Evolutionary conservation across 169 alveolate genomes (phyloP).

Genomic region (Cryptosporidium ubiquitum): DNA sequence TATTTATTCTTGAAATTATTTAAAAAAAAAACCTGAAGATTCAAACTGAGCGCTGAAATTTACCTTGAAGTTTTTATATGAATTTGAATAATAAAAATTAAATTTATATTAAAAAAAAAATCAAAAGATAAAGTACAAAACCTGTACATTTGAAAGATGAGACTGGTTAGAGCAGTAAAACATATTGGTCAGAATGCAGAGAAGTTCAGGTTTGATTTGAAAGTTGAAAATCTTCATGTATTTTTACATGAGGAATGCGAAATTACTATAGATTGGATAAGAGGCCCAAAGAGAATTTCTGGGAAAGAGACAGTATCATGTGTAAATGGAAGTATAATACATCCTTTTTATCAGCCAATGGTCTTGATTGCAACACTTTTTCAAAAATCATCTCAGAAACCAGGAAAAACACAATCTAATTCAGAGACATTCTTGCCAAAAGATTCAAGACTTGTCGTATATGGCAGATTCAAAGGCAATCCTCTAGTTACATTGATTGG

Average conservation of each 20-base stretch:
- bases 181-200: conserved; percentile 71
- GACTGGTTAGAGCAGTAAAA: conserved; percentile 65
- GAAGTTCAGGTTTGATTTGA: conserved; percentile 61
- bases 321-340: conserved; percentile 66
- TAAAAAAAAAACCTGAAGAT: neutral
- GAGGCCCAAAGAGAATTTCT: conserved; percentile 73
- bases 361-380: conserved; percentile 63
- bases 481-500: conserved; percentile 35
- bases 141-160: conserved; percentile 15
- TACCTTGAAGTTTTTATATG: neutral
- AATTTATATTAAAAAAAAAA: neutral
- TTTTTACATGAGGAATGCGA: conserved; percentile 58
- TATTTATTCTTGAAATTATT: neutral
- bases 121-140: neutral
- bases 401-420: neutral
- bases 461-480: conserved; percentile 53
- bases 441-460: conserved; percentile 59
- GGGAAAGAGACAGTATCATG: conserved; percentile 71
- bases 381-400: conserved; percentile 21
- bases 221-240: conserved; percentile 39
- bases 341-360: conserved; percentile 66
- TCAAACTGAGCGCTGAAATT: conserved; percentile 25
- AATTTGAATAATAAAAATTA: neutral
- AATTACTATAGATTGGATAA: conserved; percentile 70
- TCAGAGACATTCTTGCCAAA: conserved; percentile 38